Evolutionary conservation across 2,329 filamentous ascomycete species (phyloP).

Genomic region (Sclerotinia spermophila): DNA sequence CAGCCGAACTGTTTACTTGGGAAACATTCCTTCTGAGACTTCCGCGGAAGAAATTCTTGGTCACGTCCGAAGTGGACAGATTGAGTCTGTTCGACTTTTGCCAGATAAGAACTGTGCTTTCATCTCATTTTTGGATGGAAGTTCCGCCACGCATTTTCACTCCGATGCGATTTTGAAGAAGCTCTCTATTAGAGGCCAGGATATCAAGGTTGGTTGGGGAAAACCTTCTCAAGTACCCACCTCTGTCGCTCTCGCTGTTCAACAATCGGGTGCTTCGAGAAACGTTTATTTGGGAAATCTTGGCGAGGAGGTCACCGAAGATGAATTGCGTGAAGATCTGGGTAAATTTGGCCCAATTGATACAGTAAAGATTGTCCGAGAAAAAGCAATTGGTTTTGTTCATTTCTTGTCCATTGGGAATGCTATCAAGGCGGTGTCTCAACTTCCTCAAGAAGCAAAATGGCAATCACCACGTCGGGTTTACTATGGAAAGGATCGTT

Average conservation of each 20-base stretch:
- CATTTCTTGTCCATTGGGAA: slow-evolving; percentile 97
- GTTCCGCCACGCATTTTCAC: slow-evolving; percentile 97
- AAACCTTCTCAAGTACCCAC: slow-evolving; percentile 98
- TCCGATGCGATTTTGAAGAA: slow-evolving; percentile 99
- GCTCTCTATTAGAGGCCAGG: slow-evolving; percentile 95
- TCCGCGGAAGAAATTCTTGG: slow-evolving; percentile 93
- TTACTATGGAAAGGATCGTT: slow-evolving; percentile 98
- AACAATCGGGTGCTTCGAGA: slow-evolving; percentile 93
- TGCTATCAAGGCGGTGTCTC: slow-evolving; percentile 95
- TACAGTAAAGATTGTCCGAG: slow-evolving; percentile 94
- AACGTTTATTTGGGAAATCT: slow-evolving; percentile 97
- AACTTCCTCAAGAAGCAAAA: slow-evolving; percentile 92
- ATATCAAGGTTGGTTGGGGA: slow-evolving; percentile 99
- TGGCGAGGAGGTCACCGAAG: slow-evolving; percentile 83
- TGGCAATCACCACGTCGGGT: slow-evolving; percentile 95
- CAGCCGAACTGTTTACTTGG: slow-evolving; percentile 93
- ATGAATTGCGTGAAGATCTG: slow-evolving; percentile 89
- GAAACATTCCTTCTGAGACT: slow-evolving; percentile 98
- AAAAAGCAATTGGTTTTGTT: slow-evolving; percentile 97
- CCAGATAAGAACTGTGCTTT: slow-evolving; percentile 99
- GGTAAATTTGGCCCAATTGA: slow-evolving; percentile 96
- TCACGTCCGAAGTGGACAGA: slow-evolving; percentile 94
- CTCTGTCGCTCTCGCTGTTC: slow-evolving; percentile 93
- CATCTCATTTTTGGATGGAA: slow-evolving; percentile 97
- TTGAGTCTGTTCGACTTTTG: slow-evolving; percentile 94